Evolutionary conservation across 192 early-diverging fungal species (phyloP), one percentile per base, ranked within the genome.

Genomic region (Nowakowskiella sp.): DNA sequence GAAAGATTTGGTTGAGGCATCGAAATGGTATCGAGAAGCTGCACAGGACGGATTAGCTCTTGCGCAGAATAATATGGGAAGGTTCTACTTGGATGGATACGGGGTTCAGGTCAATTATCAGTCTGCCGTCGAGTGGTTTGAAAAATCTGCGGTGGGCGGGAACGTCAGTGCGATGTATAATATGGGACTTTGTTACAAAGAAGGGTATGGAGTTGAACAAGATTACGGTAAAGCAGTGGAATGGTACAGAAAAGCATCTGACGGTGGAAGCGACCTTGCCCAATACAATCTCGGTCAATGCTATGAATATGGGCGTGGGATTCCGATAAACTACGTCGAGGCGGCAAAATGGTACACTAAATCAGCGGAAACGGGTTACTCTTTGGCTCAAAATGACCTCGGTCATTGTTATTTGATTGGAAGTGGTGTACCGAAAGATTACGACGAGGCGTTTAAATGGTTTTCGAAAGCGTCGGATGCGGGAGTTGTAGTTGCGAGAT

Each of bases 351-450:
- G 61, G 61, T 62, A 58, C 46, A 21, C 54, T n/a, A n/a, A 49
- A 23, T 47, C 42, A 28, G 53, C 61, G 4, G 61, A 62, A 31
- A 43, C 28, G 22, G 61, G 61, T 29, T 62, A 62, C 36, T 55
- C 55, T 34, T 53, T 57, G 34, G 61, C 54, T n/a, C 51, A 55
- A 39, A 61, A 60, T 51, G 51, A 53, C 21, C 8, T 71, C 26
- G 66, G 66, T 26, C 55, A 47, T 42, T 68, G 66, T 31, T 73
- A 68, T 42, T 36, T 79, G 9, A 50, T 71, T 9, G 77, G 77
- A 2, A 61, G 62, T 42, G 77, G 77, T 4, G 68, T 76, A 7
- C 21, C 62, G 5, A 51, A 66, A 42, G 58, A 57, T 0, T 68
- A 67, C 42, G 77, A 22, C 9, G 16, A 55, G 6, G 55, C 55